Evolutionary conservation across 306 rosid genomes (phyloP).

Genomic region (Citrullus mucosospermus): DNA sequence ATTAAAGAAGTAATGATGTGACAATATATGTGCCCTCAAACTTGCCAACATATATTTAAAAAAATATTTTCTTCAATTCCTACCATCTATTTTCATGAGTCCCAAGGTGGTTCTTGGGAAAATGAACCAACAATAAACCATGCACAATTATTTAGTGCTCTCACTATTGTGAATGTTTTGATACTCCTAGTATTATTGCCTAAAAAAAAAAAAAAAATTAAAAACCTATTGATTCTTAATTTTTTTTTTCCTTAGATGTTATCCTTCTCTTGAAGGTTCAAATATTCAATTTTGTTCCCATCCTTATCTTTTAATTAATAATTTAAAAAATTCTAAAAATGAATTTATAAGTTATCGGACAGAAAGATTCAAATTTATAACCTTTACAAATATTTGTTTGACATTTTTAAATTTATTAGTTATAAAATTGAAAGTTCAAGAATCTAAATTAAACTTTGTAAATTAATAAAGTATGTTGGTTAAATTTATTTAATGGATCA

Average conservation of each 20-base stretch:
- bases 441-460: too few species aligned
- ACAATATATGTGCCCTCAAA: not conserved
- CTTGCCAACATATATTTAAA: not conserved
- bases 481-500: too few species aligned
- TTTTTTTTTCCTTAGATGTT: not conserved
- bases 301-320: not conserved
- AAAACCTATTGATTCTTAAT: not conserved
- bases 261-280: not conserved
- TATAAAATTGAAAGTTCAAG: too few species aligned
- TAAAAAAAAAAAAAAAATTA: not conserved
- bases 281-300: not conserved
- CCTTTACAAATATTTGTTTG: too few species aligned
- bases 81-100: not conserved
- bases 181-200: not conserved
- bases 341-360: too few species aligned
- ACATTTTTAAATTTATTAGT: too few species aligned
- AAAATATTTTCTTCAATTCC: not conserved
- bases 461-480: too few species aligned
- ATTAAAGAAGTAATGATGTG: not conserved
- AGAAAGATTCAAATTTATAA: too few species aligned
- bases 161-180: not conserved
- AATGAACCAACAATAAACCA: conserved; percentile 1
- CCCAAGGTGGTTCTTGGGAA: conserved; percentile 3
- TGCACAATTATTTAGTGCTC: conserved; percentile 2
- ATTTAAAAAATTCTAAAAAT: too few species aligned